These are phyloP conservation scores for Xerocomus minutiporus DNA, from an alignment of 1,284 basidiomycete genomes.

Conservation along the genomic window DNA sequence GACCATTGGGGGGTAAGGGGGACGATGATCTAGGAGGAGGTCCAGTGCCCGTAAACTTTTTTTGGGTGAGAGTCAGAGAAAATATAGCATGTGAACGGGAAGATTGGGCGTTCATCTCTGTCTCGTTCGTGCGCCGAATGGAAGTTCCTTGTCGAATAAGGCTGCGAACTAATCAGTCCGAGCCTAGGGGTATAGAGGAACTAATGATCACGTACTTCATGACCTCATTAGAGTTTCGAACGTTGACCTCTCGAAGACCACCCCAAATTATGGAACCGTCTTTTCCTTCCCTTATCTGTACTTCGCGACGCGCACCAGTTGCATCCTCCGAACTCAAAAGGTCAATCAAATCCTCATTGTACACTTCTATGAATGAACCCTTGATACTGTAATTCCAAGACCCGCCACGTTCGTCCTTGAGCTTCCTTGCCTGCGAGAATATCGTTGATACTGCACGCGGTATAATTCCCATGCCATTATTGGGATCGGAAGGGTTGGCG, in stretches of 20 bases:
- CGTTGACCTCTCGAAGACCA: conserved; percentile 87
- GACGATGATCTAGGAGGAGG: conserved; percentile 69
- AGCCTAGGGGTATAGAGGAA: conserved; percentile 3
- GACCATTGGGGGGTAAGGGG: conserved; percentile 63
- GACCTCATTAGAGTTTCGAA: conserved; percentile 80
- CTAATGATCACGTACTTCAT: conserved; percentile 66
- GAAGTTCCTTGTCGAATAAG: conserved; percentile 83
- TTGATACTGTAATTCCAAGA: conserved; percentile 74
- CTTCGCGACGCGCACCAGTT: conserved; percentile 66
- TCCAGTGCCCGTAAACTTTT: conserved; percentile 67
- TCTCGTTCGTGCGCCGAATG: conserved; percentile 92
- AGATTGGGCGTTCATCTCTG: conserved; percentile 97
- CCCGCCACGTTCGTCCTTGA: conserved; percentile 70
- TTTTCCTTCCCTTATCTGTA: conserved; percentile 96
- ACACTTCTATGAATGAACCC: conserved; percentile 93
- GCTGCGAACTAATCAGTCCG: conserved; percentile 38
- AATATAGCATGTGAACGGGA: conserved; percentile 99
- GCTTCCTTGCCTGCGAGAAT: conserved; percentile 73
- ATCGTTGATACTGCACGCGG: conserved; percentile 92
- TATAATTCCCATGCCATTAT: conserved; percentile 88
- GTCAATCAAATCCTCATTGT: conserved; percentile 96
- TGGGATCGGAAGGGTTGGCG: conserved; percentile 69
- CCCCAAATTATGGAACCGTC: conserved; percentile 97
- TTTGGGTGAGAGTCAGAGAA: conserved; percentile 89
- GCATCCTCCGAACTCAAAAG: conserved; percentile 71